phyloP scores from a whole-genome alignment of 2,329 filamentous ascomycete species.

The Clonostachys sp. region DNA sequence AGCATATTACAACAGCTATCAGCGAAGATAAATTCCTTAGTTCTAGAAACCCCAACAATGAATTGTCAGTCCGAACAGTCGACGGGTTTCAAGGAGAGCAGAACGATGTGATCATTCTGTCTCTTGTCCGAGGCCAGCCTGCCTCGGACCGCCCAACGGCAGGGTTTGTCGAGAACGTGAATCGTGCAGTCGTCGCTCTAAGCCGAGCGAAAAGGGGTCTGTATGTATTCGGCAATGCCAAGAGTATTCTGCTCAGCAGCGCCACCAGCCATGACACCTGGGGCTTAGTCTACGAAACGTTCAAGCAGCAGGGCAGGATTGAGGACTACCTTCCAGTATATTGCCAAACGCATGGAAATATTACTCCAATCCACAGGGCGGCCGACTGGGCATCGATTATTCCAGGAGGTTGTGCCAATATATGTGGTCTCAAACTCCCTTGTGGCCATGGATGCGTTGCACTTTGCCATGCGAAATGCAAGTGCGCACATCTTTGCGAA shows the following conservation, averaged over 20 bases:
- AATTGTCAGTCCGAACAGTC: constrained; percentile 67
- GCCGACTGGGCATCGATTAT: constrained; percentile 41
- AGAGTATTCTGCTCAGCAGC: constrained; percentile 41
- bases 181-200: constrained; percentile 53
- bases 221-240: constrained; percentile 78
- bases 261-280: constrained; percentile 32
- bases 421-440: not conserved
- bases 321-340: constrained; percentile 50
- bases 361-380: constrained; percentile 44
- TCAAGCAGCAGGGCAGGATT: constrained; percentile 26
- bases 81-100: constrained; percentile 91
- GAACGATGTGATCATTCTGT: constrained; percentile 78
- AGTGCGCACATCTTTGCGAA: not conserved
- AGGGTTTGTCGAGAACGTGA: constrained; percentile 67
- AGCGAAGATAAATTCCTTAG: constrained; percentile 18
- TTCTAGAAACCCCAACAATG: constrained; percentile 19
- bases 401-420: constrained; percentile 8
- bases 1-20: constrained; percentile 50
- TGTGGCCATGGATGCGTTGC: not conserved
- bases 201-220: constrained; percentile 73
- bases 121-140: constrained; percentile 68
- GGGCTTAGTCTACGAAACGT: constrained; percentile 30
- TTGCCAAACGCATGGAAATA: constrained; percentile 54
- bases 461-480: not conserved
- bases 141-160: constrained; percentile 34